Evolutionary conservation across 2,329 filamentous ascomycete species (phyloP).

Genomic region (Neospermospora avenae): DNA sequence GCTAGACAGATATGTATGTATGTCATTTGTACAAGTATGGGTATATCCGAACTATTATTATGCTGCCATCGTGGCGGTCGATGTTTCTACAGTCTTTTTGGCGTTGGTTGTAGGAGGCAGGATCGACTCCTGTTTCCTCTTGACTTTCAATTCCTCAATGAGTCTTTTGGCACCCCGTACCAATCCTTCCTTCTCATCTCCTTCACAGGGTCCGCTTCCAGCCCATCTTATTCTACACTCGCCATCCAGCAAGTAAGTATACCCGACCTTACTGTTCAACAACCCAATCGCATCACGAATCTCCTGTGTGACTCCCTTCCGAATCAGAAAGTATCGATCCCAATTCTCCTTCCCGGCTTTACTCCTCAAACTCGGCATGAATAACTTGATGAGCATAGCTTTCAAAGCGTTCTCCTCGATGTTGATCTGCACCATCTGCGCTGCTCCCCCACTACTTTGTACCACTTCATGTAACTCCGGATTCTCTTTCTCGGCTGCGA

Average conservation of each 20-base stretch:
- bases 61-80: conserved; percentile 15
- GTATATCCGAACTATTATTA: conserved; percentile 30
- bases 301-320: conserved; percentile 55
- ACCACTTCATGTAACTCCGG: conserved; percentile 64
- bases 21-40: conserved; percentile 32
- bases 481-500: conserved; percentile 63
- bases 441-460: conserved; percentile 47
- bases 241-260: conserved; percentile 85
- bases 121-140: conserved; percentile 33
- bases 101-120: conserved; percentile 3
- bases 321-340: conserved; percentile 60
- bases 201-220: conserved; percentile 68
- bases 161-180: conserved; percentile 62
- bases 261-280: conserved; percentile 81
- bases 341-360: conserved; percentile 51
- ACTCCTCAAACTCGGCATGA: conserved; percentile 51
- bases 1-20: conserved; percentile 12
- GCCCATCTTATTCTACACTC: conserved; percentile 93
- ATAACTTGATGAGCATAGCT: conserved; percentile 55
- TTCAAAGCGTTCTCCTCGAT: conserved; percentile 77
- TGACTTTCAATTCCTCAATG: conserved; percentile 49
- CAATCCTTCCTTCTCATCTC: conserved; percentile 64
- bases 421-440: conserved; percentile 84
- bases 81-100: conserved; percentile 11
- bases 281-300: conserved; percentile 64